phyloP scores from a whole-genome alignment of 2,329 filamentous ascomycete species.

The Xylaria hypoxylon region DNA sequence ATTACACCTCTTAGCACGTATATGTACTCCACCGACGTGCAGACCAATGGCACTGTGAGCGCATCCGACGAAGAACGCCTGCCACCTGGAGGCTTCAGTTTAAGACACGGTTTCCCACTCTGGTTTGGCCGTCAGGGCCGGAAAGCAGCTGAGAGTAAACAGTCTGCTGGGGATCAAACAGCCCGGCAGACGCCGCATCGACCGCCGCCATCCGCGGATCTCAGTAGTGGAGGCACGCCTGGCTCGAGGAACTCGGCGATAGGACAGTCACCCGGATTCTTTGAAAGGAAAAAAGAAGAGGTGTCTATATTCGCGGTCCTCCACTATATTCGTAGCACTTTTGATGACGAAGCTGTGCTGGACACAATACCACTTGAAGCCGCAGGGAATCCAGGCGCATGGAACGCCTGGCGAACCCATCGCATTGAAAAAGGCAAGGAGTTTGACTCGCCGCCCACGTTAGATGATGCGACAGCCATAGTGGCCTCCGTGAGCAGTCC shows the following conservation, averaged over 20 bases:
- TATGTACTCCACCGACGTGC: constrained; percentile 85
- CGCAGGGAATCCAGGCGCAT: constrained; percentile 90
- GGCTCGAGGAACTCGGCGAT: constrained; percentile 47
- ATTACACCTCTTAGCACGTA: constrained; percentile 95
- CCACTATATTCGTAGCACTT: constrained; percentile 83
- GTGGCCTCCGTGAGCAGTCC: constrained; percentile 39
- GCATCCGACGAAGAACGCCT: constrained; percentile 85
- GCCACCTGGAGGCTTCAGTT: constrained; percentile 88
- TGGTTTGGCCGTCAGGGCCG: constrained; percentile 79
- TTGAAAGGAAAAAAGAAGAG: constrained; percentile 56
- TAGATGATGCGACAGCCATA: constrained; percentile 32
- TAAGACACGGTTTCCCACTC: constrained; percentile 88
- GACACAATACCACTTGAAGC: constrained; percentile 83
- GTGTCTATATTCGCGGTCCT: constrained; percentile 76
- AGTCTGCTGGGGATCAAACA: constrained; percentile 56
- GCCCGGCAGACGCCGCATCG: constrained; percentile 47
- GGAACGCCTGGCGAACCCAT: constrained; percentile 90
- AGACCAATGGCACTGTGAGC: constrained; percentile 81
- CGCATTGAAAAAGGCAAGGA: constrained; percentile 63
- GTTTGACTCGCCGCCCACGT: constrained; percentile 34
- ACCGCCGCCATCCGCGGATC: constrained; percentile 46
- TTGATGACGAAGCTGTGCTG: constrained; percentile 80
- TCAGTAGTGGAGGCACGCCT: constrained; percentile 43
- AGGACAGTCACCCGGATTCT: constrained; percentile 53
- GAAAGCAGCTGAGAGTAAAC: constrained; percentile 52